Conservation (phyloP, 164 flowering plant genomes). For the Magnolia changhungtana region DNA sequence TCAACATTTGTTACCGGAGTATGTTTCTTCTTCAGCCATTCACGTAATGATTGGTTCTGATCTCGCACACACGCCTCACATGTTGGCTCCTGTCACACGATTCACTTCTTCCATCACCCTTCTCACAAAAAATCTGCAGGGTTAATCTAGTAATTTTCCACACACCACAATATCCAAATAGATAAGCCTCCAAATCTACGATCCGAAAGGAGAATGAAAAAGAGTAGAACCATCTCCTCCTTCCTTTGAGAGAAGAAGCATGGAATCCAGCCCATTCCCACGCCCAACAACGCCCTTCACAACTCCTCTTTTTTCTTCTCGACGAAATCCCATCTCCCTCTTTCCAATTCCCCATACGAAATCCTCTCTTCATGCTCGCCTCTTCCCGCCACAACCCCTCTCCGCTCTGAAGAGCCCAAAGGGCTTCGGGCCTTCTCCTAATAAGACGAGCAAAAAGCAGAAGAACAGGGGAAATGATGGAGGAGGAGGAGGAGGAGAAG, state of each 20-base stretch:
- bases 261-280: conserved; percentile 8
- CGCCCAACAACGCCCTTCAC: conserved; percentile 7
- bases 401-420: conserved; percentile 48
- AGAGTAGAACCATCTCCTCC: not conserved
- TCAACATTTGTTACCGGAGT: no score
- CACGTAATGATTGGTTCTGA: no score
- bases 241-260: not conserved
- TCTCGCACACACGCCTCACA: no score
- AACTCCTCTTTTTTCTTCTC: not conserved
- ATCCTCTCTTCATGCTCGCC: not conserved
- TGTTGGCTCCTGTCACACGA: no score
- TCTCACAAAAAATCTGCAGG: not conserved
- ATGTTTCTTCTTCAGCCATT: no score
- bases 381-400: not conserved
- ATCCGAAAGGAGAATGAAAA: not conserved
- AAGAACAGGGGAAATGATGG: conserved; percentile 12
- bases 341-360: not conserved
- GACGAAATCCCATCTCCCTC: not conserved
- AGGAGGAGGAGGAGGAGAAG: not conserved
- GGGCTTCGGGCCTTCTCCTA: conserved; percentile 67
- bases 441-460: conserved; percentile 14
- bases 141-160: not conserved
- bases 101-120: no score
- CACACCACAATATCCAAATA: not conserved
- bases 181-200: not conserved